These are phyloP conservation scores for Blastocrithidia nonstop DNA, from an alignment of 208 protist species.

Conservation along the genomic window DNA sequence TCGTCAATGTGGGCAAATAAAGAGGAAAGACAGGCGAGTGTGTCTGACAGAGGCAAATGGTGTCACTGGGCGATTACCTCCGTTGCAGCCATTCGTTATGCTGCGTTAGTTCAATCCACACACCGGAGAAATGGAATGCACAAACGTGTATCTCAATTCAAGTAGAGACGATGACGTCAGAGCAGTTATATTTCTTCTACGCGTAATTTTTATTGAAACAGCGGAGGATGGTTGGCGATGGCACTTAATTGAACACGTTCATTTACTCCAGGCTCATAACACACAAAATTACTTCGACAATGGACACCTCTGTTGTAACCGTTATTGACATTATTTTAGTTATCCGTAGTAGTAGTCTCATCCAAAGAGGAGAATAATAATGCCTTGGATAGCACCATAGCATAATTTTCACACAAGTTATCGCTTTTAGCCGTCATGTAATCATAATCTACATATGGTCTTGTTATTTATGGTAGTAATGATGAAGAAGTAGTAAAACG, in stretches of 20 bases:
- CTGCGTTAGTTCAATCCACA: conserved; percentile 68
- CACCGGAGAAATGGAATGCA: conserved; percentile 85
- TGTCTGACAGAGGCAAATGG: conserved; percentile 37
- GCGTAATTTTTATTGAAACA: conserved; percentile 36
- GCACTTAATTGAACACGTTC: conserved; percentile 52
- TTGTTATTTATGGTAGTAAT: too few relatives aligned
- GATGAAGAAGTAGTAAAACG: too few relatives aligned
- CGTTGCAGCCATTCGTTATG: conserved; percentile 51
- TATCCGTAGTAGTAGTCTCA: too few relatives aligned
- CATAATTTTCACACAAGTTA: too few relatives aligned
- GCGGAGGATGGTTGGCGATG: conserved; percentile 26
- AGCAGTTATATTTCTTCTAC: conserved; percentile 83
- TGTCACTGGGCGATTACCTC: conserved; percentile 54
- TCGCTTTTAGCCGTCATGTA: too few relatives aligned
- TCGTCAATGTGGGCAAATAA: conserved; percentile 34
- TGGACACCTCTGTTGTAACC: too few relatives aligned
- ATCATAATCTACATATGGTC: too few relatives aligned
- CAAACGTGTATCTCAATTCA: conserved; percentile 50
- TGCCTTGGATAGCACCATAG: too few relatives aligned
- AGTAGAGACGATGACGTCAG: conserved; percentile 86
- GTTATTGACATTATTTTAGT: too few relatives aligned
- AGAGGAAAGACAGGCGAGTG: conserved; percentile 57
- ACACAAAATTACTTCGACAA: too few relatives aligned
- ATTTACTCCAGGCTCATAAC: conserved; percentile 32
- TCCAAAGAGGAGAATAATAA: too few relatives aligned